phyloP scores from a whole-genome alignment of 805 yeast genomes.

The Ogataea glucozyma region DNA sequence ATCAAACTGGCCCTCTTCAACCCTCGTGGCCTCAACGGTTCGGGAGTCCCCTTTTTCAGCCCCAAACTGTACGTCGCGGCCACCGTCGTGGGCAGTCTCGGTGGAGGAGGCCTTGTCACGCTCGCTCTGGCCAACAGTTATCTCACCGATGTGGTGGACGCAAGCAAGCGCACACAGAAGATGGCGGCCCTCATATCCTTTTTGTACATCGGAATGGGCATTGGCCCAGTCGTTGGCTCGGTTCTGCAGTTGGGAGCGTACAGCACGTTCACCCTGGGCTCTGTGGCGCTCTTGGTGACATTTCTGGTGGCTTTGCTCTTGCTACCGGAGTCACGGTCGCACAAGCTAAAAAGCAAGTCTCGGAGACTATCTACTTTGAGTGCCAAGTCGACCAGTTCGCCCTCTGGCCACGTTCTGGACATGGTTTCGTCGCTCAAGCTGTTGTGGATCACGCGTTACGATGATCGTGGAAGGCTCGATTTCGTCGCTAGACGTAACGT shows the following conservation, averaged over 20 bases:
- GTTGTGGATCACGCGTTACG: slow-evolving; percentile 51
- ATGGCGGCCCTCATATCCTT: slow-evolving; percentile 62
- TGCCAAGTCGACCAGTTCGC: background rate
- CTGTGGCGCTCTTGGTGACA: slow-evolving; percentile 34
- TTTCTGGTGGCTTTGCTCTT: slow-evolving; percentile 39
- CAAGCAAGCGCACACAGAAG: slow-evolving; percentile 55
- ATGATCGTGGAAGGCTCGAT: slow-evolving; percentile 28
- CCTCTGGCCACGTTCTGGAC: slow-evolving; percentile 20
- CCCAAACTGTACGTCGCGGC: slow-evolving; percentile 43
- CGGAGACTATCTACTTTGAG: slow-evolving; percentile 34
- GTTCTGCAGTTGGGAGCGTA: slow-evolving; percentile 36
- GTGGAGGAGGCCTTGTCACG: slow-evolving; percentile 65
- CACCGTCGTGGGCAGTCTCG: slow-evolving; percentile 46
- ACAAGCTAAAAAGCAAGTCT: slow-evolving; percentile 52
- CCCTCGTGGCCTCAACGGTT: no score
- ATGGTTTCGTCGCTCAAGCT: slow-evolving; percentile 50
- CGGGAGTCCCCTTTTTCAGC: slow-evolving; percentile 30
- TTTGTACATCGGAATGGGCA: slow-evolving; percentile 57
- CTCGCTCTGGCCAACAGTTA: slow-evolving; percentile 66
- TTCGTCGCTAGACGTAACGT: slow-evolving; percentile 46
- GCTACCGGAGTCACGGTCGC: slow-evolving; percentile 66
- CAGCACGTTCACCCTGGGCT: slow-evolving; percentile 24
- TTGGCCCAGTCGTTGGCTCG: slow-evolving; percentile 66
- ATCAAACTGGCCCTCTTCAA: slow-evolving; percentile 20
- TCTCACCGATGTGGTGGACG: slow-evolving; percentile 69